Evolutionary conservation across 2,329 filamentous ascomycete genomes (phyloP).

Genomic region (Colletotrichum melonis): DNA sequence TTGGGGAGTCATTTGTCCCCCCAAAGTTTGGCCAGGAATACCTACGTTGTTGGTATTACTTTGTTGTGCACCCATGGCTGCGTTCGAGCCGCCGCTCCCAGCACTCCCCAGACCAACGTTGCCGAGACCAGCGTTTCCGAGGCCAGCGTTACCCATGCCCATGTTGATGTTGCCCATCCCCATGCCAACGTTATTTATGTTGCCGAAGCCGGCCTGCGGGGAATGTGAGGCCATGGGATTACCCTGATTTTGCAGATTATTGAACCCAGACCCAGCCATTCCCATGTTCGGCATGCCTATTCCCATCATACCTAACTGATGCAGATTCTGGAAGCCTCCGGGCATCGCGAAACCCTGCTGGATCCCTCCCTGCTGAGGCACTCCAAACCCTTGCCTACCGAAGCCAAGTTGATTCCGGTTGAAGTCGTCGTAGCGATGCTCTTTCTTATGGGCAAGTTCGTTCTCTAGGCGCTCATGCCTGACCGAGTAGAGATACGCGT

Average conservation of each 20-base stretch:
- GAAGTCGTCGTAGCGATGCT: background rate
- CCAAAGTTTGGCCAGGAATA: background rate
- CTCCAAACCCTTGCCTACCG: background rate
- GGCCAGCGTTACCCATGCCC: background rate
- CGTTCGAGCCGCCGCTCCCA: background rate
- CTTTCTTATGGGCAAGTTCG: background rate
- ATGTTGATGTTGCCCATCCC: background rate
- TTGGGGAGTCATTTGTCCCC: background rate
- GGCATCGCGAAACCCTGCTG: background rate
- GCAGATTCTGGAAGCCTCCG: background rate
- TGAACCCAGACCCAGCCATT: background rate
- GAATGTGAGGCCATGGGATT: background rate
- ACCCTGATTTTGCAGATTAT: background rate
- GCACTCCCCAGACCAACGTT: background rate
- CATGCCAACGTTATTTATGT: background rate
- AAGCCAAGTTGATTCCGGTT: background rate
- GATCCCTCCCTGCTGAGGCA: background rate
- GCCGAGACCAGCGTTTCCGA: background rate
- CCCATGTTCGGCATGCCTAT: background rate
- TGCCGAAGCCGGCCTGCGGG: background rate
- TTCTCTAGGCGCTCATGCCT: too few species aligned
- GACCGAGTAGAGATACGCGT: conserved; percentile 37
- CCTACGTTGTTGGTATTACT: background rate
- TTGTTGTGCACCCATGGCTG: background rate
- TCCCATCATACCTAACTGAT: background rate